Percentiles rank a stretch among this genome's conserved stretches.
Evolutionary conservation across 306 rosid genomes (phyloP).

Genomic region (Pyrus communis): DNA sequence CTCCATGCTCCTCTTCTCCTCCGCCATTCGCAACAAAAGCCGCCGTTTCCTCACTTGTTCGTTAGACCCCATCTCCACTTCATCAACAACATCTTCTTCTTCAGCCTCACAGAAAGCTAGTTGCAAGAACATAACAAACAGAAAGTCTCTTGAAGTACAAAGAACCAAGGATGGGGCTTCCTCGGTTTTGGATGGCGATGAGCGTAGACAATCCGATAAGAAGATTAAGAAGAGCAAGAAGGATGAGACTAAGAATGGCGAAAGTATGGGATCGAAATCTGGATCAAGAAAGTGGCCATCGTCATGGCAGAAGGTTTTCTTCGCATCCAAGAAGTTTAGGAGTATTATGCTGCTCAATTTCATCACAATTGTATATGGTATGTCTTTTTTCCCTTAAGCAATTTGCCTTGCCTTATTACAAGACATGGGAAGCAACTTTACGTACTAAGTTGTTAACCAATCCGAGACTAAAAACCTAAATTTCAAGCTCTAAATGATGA

Average conservation of each 20-base stretch:
- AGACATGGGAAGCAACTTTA: not conserved
- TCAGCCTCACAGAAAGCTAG: slow-evolving; percentile 6
- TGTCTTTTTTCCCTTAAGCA: not conserved
- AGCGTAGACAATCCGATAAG: not conserved
- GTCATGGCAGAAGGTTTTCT: slow-evolving; percentile 33
- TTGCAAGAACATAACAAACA: not conserved
- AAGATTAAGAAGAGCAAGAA: slow-evolving; percentile 1
- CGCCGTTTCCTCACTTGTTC: slow-evolving; percentile 1
- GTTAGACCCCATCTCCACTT: slow-evolving; percentile 3
- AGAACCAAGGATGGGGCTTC: not conserved
- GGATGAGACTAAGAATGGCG: not conserved
- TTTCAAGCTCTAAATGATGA: no score
- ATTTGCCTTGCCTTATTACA: not conserved
- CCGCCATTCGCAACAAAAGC: slow-evolving; percentile 6
- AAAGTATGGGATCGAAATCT: not conserved
- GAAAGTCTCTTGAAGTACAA: slow-evolving; percentile 5
- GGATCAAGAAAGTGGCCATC: slow-evolving; percentile 9
- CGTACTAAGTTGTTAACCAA: not conserved
- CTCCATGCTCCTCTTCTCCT: slow-evolving; percentile 4
- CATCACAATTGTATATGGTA: slow-evolving; percentile 57
- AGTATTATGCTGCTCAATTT: slow-evolving; percentile 54
- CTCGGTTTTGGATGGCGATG: not conserved
- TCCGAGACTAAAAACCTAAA: no score
- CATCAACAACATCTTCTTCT: slow-evolving; percentile 1
- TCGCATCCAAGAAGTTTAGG: slow-evolving; percentile 47